Base-by-base conservation (phyloP, 2,329 filamentous ascomycete genomes). In the Nemania sp. region DNA sequence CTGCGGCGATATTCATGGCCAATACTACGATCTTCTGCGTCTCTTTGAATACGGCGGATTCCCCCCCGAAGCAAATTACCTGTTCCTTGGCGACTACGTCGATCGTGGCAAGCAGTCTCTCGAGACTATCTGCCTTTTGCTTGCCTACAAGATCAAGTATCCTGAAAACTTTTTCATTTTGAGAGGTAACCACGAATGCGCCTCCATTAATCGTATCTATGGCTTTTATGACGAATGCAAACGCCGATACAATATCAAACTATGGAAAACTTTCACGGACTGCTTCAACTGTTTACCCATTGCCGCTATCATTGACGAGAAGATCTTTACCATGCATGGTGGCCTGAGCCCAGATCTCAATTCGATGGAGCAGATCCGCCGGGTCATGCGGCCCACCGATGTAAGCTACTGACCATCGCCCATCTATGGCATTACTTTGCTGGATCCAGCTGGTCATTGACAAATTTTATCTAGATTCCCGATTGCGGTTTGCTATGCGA, bases 311-410 rank as follows among this genome's bases (percentile, higher is more conserved):
- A 92, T 97, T 31, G 93, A 92, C 2, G 91, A 90, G 62, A 99
- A 97, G 88, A 99, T 99, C 72, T 97, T 99, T 80, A 97, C 92
- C 71, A 97, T 99, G 93, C 94, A 99, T 77, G 94, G 94, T 71
- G 94, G 94, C 70, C 79, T 99, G 69, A 97, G 91, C 75, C 94
- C 94, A 39, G 94, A 97, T 72, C 81, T 99, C 63, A 97, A 97
- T 82, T 97, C 92, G 28, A 99, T 99, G 94, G 94, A 99, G 80
- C 93, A 99, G 80, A 99, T 99, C 68, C 91, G 94, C 72, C 89
- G 93, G 66, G 93, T 99, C 65, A 97, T 97, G 92, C 89, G 94
- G 69, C 94, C 94, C 57, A 99, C 94, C 67, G 94, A 99, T 82
- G 93, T 97, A 84, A 80, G 92, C 52, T 26, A 23, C 41, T 51